Conservation (phyloP, 176 grass and related monocot species). For the Ensete ventricosum region DNA sequence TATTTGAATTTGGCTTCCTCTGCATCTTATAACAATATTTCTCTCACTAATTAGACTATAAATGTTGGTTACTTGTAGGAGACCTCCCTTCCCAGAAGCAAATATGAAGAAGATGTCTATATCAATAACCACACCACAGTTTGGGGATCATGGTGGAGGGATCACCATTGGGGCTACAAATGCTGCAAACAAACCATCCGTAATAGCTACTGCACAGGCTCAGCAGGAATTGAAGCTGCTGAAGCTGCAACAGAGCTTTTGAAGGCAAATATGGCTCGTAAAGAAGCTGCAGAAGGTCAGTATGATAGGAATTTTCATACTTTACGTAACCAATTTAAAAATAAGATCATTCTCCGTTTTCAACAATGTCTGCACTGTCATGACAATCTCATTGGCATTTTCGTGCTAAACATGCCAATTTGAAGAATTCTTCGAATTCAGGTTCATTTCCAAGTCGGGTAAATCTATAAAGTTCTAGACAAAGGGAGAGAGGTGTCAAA, state of each 20-base stretch:
- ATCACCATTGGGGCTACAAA: conserved; percentile 94
- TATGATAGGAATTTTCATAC: background rate
- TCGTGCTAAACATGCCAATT: no score
- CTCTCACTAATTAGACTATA: background rate
- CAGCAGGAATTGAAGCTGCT: conserved; percentile 89
- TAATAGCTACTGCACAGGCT: conserved; percentile 90
- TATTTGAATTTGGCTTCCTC: background rate
- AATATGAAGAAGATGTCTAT: conserved; percentile 84
- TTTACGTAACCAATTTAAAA: no score
- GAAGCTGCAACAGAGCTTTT: conserved; percentile 82
- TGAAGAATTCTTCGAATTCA: no score
- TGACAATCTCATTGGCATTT: no score
- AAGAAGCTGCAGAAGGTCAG: conserved; percentile 74
- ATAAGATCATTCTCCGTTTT: no score
- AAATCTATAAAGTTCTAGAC: no score
- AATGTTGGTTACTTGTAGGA: conserved; percentile 38
- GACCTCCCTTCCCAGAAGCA: conserved; percentile 73
- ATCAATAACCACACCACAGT: conserved; percentile 88
- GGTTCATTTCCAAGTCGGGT: no score
- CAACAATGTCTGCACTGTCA: no score
- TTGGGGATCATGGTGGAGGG: conserved; percentile 99
- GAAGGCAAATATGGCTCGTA: conserved; percentile 81
- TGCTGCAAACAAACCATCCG: conserved; percentile 74
- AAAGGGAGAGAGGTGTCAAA: no score
- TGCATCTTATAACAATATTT: background rate